Conservation (phyloP, 768 basidiomycete species). For the Rhodotorula sphaerocarpa region DNA sequence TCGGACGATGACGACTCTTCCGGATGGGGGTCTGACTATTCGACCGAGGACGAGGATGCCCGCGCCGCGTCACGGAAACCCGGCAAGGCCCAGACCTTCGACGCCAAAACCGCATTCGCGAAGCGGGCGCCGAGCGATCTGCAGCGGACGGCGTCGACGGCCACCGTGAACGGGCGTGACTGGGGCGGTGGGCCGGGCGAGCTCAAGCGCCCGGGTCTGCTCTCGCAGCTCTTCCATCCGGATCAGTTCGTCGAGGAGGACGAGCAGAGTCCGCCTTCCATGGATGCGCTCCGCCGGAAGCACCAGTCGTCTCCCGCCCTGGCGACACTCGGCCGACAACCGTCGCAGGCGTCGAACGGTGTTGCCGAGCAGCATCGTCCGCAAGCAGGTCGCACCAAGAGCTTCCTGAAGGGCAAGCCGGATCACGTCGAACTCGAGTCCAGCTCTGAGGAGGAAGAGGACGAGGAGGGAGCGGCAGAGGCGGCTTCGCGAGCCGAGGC, state of each 20-base stretch:
- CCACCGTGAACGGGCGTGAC: not conserved
- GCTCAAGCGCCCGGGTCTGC: constrained; percentile 31
- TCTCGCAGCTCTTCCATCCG: constrained; percentile 38
- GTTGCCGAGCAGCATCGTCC: not conserved
- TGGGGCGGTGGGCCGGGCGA: constrained; percentile 26
- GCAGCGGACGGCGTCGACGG: constrained; percentile 13
- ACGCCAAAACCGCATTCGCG: constrained; percentile 12
- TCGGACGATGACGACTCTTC: constrained; percentile 36
- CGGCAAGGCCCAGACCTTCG: constrained; percentile 1
- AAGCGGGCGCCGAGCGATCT: constrained; percentile 27
- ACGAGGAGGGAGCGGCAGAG: constrained; percentile 12
- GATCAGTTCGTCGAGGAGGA: constrained; percentile 24
- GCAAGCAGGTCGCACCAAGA: constrained; percentile 1
- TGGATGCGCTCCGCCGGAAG: not conserved
- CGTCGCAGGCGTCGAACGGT: not conserved
- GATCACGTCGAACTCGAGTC: constrained; percentile 38
- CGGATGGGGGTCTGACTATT: constrained; percentile 36
- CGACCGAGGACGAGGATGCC: constrained; percentile 27
- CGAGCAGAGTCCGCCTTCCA: not conserved
- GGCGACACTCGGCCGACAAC: not conserved
- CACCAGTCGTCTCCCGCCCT: constrained; percentile 30
- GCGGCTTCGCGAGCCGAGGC: not conserved
- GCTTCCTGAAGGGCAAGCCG: constrained; percentile 32
- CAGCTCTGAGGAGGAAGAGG: constrained; percentile 33
- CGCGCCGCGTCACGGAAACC: constrained; percentile 2